phyloP scores from a whole-genome alignment of 495 filamentous ascomycete species.

The Hypomontagnella submonticulosa region DNA sequence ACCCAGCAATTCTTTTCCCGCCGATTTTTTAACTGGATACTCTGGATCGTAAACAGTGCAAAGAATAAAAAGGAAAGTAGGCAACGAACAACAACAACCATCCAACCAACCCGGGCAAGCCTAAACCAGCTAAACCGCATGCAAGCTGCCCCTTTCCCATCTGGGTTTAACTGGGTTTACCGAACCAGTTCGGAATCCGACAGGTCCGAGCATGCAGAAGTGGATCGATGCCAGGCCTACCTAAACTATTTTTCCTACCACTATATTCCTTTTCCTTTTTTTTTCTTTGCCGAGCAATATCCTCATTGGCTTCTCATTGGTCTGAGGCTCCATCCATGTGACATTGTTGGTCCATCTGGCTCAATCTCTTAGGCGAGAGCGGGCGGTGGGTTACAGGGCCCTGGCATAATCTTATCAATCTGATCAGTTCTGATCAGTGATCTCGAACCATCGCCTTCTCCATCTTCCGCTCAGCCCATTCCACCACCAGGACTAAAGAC shows the following conservation, averaged over 20 bases:
- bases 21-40: not conserved
- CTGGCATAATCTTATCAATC: constrained; percentile 57
- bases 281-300: constrained; percentile 21
- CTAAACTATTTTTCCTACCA: too few relatives aligned
- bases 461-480: not conserved
- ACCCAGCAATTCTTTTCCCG: constrained; percentile 1
- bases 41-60: not conserved
- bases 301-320: constrained; percentile 1
- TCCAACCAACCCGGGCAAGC: not conserved
- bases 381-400: constrained; percentile 38
- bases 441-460: constrained; percentile 39
- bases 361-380: constrained; percentile 18
- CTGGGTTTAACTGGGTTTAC: constrained; percentile 2
- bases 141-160: constrained; percentile 6
- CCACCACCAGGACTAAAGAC: constrained; percentile 6
- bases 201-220: constrained; percentile 39
- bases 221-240: constrained; percentile 24
- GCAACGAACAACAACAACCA: constrained; percentile 1
- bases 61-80: not conserved
- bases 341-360: constrained; percentile 31
- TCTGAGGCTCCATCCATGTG: constrained; percentile 27
- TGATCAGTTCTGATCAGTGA: constrained; percentile 55
- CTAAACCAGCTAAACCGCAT: not conserved
- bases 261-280: constrained; percentile 6
- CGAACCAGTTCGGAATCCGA: constrained; percentile 44